phyloP scores from a whole-genome alignment of 257 asterid genomes.

The Gentiana straminea region DNA sequence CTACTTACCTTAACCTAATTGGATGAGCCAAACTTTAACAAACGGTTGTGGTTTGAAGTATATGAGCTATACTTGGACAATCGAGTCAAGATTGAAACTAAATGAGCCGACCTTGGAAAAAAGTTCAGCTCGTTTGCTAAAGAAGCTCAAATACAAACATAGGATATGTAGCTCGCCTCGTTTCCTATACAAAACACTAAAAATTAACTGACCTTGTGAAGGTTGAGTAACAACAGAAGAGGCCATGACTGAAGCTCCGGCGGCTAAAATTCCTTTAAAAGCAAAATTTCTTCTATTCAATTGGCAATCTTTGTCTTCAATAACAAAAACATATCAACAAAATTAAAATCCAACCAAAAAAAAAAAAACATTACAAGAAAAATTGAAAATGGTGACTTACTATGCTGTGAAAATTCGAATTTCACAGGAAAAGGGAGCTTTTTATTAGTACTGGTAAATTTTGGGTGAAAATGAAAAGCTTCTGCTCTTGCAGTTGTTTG shows the following conservation, averaged over 20 bases:
- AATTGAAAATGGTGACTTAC: constrained; percentile 26
- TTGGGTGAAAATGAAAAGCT: constrained; percentile 27
- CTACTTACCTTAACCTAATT: no score
- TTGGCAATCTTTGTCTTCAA: constrained; percentile 52
- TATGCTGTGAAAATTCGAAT: constrained; percentile 20
- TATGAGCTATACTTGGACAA: no score
- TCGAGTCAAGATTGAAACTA: background rate
- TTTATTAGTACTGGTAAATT: constrained; percentile 3
- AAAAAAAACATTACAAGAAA: constrained; percentile 1
- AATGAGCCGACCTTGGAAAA: background rate
- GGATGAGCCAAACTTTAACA: no score
- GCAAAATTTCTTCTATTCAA: constrained; percentile 58
- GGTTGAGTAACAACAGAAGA: constrained; percentile 45
- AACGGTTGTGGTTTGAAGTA: no score
- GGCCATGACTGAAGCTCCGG: constrained; percentile 62
- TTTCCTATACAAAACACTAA: background rate
- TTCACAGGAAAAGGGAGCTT: constrained; percentile 19
- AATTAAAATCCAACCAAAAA: background rate
- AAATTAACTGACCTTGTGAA: constrained; percentile 34
- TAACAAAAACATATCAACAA: background rate
- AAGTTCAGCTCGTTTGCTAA: background rate
- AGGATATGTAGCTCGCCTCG: background rate
- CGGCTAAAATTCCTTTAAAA: constrained; percentile 58
- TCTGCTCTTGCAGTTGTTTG: constrained; percentile 29
- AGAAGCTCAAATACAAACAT: background rate